These are phyloP conservation scores for Scheffersomyces spartinae DNA, from an alignment of 805 yeast species.

Conservation along the genomic window DNA sequence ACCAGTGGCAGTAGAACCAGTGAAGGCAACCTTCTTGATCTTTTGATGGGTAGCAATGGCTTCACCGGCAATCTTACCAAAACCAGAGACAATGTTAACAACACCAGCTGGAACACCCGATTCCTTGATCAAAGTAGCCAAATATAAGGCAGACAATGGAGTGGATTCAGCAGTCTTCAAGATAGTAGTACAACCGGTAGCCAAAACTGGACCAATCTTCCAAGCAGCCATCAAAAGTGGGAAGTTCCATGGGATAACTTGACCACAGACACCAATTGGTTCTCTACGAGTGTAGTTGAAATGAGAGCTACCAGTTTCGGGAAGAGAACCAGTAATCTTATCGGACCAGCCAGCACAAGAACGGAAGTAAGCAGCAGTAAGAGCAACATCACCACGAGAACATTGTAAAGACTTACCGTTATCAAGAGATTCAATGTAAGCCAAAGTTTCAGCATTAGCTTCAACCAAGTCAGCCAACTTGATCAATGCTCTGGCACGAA, in stretches of 20 bases:
- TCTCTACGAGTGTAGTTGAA: slow-evolving; percentile 75
- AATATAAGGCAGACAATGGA: slow-evolving; percentile 76
- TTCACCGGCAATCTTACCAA: slow-evolving; percentile 76
- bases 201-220: slow-evolving; percentile 90
- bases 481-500: slow-evolving; percentile 49
- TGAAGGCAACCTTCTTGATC: slow-evolving; percentile 85
- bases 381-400: slow-evolving; percentile 65
- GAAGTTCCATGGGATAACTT: slow-evolving; percentile 96
- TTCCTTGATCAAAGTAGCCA: slow-evolving; percentile 55
- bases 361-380: slow-evolving; percentile 59
- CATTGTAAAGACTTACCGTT: slow-evolving; percentile 74
- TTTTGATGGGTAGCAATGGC: slow-evolving; percentile 68
- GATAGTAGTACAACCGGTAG: slow-evolving; percentile 82
- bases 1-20: slow-evolving; percentile 92
- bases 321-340: slow-evolving; percentile 64
- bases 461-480: slow-evolving; percentile 75
- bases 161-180: slow-evolving; percentile 89
- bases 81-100: slow-evolving; percentile 76
- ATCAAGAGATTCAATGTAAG: slow-evolving; percentile 76
- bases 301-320: slow-evolving; percentile 65
- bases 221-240: slow-evolving; percentile 89
- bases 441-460: slow-evolving; percentile 55
- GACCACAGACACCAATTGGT: slow-evolving; percentile 93
- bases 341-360: slow-evolving; percentile 90
- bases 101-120: slow-evolving; percentile 93